phyloP scores from a whole-genome alignment of 2,329 filamentous ascomycete genomes.

The Periconia macrospinosa region DNA sequence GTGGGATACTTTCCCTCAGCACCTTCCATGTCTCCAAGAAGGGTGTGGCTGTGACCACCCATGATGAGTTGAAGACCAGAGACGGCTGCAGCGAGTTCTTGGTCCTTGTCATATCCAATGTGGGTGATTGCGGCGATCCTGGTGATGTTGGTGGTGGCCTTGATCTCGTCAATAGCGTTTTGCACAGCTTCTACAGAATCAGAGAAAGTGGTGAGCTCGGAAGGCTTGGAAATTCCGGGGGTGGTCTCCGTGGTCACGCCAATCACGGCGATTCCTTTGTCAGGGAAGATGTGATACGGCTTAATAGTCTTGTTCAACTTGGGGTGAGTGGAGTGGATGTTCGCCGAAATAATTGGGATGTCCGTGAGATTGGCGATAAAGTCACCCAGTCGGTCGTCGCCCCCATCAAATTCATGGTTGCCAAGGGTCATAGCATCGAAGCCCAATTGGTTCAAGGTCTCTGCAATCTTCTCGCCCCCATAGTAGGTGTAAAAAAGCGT shows the following conservation, averaged over 20 bases:
- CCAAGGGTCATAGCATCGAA: constrained; percentile 70
- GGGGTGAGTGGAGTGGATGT: constrained; percentile 62
- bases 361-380: constrained; percentile 63
- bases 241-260: constrained; percentile 66
- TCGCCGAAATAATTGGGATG: constrained; percentile 66
- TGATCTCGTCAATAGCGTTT: constrained; percentile 63
- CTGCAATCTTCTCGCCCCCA: constrained; percentile 68
- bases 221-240: constrained; percentile 61
- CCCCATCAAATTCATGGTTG: constrained; percentile 69
- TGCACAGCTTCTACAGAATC: constrained; percentile 63
- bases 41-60: constrained; percentile 62
- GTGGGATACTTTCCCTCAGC: constrained; percentile 66
- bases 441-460: constrained; percentile 65
- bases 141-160: constrained; percentile 62
- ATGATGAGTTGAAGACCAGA: constrained; percentile 70
- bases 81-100: constrained; percentile 61
- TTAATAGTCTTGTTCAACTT: constrained; percentile 65
- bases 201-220: constrained; percentile 60
- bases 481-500: constrained; percentile 70
- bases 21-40: constrained; percentile 61
- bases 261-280: constrained; percentile 64
- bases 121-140: constrained; percentile 69
- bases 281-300: constrained; percentile 65
- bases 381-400: constrained; percentile 57
- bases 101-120: constrained; percentile 67